A percentile compares a stretch with the other conserved stretches of the same genome.
These are phyloP conservation scores for Cucurbita ficifolia DNA, from an alignment of 306 rosid species.

Conservation along the genomic window DNA sequence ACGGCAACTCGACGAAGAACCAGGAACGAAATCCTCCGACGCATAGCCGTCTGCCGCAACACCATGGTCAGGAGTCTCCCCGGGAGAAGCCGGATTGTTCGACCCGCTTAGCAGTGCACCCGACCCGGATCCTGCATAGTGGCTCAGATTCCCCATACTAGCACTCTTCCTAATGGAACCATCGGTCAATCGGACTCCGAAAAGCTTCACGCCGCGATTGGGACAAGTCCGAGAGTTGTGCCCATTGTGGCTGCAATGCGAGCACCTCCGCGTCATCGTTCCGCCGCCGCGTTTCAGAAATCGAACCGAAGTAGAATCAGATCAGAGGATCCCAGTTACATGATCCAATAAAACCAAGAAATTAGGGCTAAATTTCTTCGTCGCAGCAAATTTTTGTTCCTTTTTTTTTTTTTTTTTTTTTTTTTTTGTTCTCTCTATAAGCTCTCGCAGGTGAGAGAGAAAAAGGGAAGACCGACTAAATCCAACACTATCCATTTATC, in stretches of 20 bases:
- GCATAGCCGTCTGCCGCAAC: conserved; percentile 70
- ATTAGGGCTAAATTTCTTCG: neutral
- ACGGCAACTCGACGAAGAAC: conserved; percentile 81
- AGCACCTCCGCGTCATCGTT: conserved; percentile 81
- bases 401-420: too few species aligned
- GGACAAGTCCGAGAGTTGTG: conserved; percentile 96
- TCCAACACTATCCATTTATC: conserved; percentile 8
- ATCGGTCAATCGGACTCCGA: conserved; percentile 86
- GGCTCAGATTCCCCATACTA: conserved; percentile 92
- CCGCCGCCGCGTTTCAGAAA: neutral
- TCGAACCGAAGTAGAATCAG: conserved; percentile 4
- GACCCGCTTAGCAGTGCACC: conserved; percentile 20
- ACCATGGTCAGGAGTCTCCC: conserved; percentile 63
- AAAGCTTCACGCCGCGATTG: conserved; percentile 84
- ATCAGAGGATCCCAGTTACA: conserved; percentile 23
- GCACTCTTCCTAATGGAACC: conserved; percentile 95
- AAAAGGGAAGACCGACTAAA: conserved; percentile 13
- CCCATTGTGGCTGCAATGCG: conserved; percentile 97
- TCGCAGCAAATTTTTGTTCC: neutral
- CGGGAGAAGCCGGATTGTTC: conserved; percentile 67
- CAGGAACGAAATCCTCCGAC: conserved; percentile 93
- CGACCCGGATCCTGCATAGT: conserved; percentile 47
- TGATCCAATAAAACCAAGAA: conserved; percentile 14
- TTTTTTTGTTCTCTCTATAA: neutral
- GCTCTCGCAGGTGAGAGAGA: conserved; percentile 39